Evolutionary conservation across 1,139 yeast genomes (phyloP), one percentile per base, ranked within the genome.

Genomic region (Debaryomyces coudertii): DNA sequence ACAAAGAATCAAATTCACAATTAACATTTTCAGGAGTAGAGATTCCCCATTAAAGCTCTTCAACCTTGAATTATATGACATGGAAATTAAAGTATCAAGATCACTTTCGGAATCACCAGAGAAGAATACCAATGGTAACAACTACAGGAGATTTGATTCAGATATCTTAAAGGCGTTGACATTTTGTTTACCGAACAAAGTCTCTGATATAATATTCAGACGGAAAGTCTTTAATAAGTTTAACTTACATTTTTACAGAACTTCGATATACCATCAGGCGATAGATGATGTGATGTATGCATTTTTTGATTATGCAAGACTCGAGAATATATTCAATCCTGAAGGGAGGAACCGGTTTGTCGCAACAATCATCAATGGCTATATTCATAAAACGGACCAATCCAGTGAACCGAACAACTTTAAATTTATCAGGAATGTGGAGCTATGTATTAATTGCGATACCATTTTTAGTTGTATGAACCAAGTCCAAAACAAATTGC

Each of bases 341-440:
- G 56, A 61, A 28, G 67, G 65, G 3, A 52, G 53, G 18, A 53
- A 61, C 31, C 53, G 57, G 11, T 46, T 71, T 30, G 52, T 61
- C 1, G 31, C 66, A n/a, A 57, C 68, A 6, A 28, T 67, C 14
- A 55, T 68, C 39, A 66, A 70, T 48, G 75, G 76, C 5, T 60
- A 54, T 42, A 48, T 71, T 7, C 63, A 60, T 38, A 63, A 61
- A 9, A 41, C 46, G 2, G 47, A 53, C 2, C 55, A 56, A 22
- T 46, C 50, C 18, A 53, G 55, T 12, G 53, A 50, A 15, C 31
- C 25, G 20, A 48, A 36, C 36, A 51, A 27, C n/a, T 28, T 54
- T 27, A 64, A 53, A 20, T 49, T 68, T n/a, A 66, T 69, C 51
- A 56, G 74, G 47, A 71, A 65, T 47, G 48, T 68, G 14, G 76